Evolutionary conservation across 139 green algal species (phyloP), one percentile per base, ranked within the genome.

Genomic region (Haematococcus sp.): DNA sequence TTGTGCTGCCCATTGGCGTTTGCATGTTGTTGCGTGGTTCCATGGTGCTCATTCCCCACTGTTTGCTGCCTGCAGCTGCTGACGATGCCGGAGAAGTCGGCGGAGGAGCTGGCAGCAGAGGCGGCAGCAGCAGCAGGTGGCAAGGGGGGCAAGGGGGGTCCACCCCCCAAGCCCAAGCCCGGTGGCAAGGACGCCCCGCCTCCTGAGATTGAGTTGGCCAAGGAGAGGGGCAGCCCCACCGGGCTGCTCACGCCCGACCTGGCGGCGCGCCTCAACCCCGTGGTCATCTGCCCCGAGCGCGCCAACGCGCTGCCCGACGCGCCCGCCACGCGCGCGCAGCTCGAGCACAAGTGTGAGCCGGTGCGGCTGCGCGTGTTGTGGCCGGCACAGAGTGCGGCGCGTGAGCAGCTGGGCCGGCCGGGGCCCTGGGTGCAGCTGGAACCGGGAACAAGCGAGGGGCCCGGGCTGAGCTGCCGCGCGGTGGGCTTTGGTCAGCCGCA

Each of bases 301-400:
- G 78, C 78, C 15, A 79, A 83, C 63, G 4, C 27, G 22, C 58
- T 88, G 35, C 83, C 83, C 3, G 83, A 83, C 28, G 69, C 76
- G 16, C 83, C 83, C 23, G 83, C 83, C 40, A 76, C 69, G 0
- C 28, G 51, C 27, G 28, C 44, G 49, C 73, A 82, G 60, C 59
- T 88, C 34, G 73, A 83, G 27, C 52, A 33, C 4, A 54, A 76
- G 49, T 88, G 83, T 74, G 72, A 63, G 51, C 71, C 71, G 1
- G 28, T 77, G n/a, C 66, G 49, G 60, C 43, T 77, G 43, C 68
- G 61, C 35, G 27, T 79, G 33, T 32, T 32, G 0, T 81, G 79
- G 79, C 74, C 65, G 15, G 32, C 68, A 1, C 59, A 70, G 59
- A 32, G 25, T 0, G 1, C 20, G 34, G 34, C 58, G 1, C 17